phyloP scores from a whole-genome alignment of 768 basidiomycete genomes.

The Trametes maxima region DNA sequence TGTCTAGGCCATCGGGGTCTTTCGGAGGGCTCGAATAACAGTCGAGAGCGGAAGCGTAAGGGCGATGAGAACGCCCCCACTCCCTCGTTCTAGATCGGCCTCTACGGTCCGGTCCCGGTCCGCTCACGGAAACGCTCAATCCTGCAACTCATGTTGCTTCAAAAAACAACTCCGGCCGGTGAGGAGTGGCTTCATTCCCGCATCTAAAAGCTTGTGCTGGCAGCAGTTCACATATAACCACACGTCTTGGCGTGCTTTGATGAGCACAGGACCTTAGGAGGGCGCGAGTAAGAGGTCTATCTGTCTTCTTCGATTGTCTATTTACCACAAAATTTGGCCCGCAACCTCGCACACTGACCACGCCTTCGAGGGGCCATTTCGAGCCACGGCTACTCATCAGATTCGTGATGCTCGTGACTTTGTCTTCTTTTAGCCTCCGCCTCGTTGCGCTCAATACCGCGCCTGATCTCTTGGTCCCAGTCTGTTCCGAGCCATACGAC shows the following conservation, averaged over 20 bases:
- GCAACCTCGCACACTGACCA: too few relatives aligned
- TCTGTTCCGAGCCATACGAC: constrained; percentile 58
- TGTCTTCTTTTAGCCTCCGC: constrained; percentile 31
- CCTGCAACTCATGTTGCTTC: too few relatives aligned
- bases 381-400: not conserved
- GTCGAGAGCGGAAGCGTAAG: constrained; percentile 4
- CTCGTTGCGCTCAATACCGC: constrained; percentile 39
- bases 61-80: not conserved
- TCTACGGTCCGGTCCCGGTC: constrained; percentile 3
- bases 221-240: too few relatives aligned
- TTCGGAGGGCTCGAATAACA: not conserved
- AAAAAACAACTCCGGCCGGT: too few relatives aligned
- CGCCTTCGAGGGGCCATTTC: not conserved
- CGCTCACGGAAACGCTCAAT: not conserved
- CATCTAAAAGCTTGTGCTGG: too few relatives aligned
- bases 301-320: too few relatives aligned
- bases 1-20: not conserved
- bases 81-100: not conserved
- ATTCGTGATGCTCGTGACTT: constrained; percentile 4
- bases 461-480: constrained; percentile 49
- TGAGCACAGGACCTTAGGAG: too few relatives aligned
- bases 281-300: too few relatives aligned
- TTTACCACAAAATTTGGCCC: too few relatives aligned
- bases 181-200: too few relatives aligned
- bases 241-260: too few relatives aligned